These are phyloP conservation scores for Globisporangium canariense DNA, from an alignment of 352 stramenopile genomes.

Conservation along the genomic window DNA sequence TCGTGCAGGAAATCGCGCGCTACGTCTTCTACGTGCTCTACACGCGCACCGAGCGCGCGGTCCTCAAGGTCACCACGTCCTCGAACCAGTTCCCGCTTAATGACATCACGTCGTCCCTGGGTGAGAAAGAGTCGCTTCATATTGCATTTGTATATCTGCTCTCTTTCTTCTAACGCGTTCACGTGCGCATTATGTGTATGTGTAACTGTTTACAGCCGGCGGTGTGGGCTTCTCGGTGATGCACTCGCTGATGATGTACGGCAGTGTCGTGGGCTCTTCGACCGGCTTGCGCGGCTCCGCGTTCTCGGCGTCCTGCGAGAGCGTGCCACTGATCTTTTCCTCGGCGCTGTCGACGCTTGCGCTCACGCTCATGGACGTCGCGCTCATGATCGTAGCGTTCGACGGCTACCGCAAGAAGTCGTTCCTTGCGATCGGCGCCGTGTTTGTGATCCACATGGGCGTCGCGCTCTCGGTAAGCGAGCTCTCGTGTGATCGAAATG, in stretches of 20 bases:
- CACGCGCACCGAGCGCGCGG: constrained; percentile 63
- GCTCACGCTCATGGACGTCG: constrained; percentile 72
- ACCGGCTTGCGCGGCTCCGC: constrained; percentile 64
- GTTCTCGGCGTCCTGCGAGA: constrained; percentile 70
- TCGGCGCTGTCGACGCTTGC: constrained; percentile 65
- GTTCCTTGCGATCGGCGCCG: constrained; percentile 35
- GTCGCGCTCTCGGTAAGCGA: constrained; percentile 68
- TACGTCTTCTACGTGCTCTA: constrained; percentile 76
- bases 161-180: background rate
- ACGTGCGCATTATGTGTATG: background rate
- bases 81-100: constrained; percentile 82
- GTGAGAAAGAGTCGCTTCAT: constrained; percentile 17
- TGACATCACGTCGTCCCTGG: constrained; percentile 76
- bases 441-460: constrained; percentile 69
- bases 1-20: constrained; percentile 72
- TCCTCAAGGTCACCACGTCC: constrained; percentile 73
- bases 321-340: constrained; percentile 69
- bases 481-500: background rate
- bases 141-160: background rate
- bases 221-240: constrained; percentile 82
- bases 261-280: constrained; percentile 66
- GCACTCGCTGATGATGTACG: constrained; percentile 85
- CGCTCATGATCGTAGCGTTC: constrained; percentile 83
- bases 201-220: constrained; percentile 34
- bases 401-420: constrained; percentile 74